Evolutionary conservation across 192 early-diverging fungal species (phyloP), one percentile per base, ranked within the genome.

Genomic region (Thoreauomyces humboldtii): DNA sequence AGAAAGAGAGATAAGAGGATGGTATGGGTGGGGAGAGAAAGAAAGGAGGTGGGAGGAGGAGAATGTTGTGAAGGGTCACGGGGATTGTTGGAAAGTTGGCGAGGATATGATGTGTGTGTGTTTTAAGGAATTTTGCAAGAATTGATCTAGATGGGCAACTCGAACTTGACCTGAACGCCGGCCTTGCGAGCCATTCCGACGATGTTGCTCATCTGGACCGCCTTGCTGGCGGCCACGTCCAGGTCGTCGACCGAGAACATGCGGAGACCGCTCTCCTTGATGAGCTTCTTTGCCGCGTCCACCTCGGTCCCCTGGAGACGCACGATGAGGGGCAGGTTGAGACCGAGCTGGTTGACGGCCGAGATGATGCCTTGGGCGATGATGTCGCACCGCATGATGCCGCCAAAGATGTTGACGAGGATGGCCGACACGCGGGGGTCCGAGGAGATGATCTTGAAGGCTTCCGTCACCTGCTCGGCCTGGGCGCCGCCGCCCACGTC

Each of bases 401-500:
- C 96, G 67, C 96, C 95, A 71, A 99, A 99, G 73, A 99, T 99
- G 83, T 99, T 99, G 71, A 96, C 94, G 65, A 99, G 91, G 64
- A 95, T 93, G 45, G 94, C 92, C n/a, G 91, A 89, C 14, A 99
- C 95, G 53, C 84, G 82, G n/a, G 92, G 88, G 64, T 99, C 96
- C 21, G 93, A 93, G 73, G 89, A 89, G 80, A 99, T 99, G 63
- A 98, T 96, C 81, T 99, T 95, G 85, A 99, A 98, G 34, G 97
- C 97, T 73, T 97, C 95, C 47, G 90, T 92, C 63, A 99, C 95
- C 79, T 95, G 93, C 63, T 94, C 87, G 54, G 93, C 86, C 22
- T 89, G 92, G 54, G 96, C 95, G 70, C 92, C 89, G 67, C 96
- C 96, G 63, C 96, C 96, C 65, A 99, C 96, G 76, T 99, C 95